Percentiles rank a stretch among this genome's conserved stretches.
Evolutionary conservation across 2,329 filamentous ascomycete genomes (phyloP).

Genomic region (Aureobasidium subglaciale): DNA sequence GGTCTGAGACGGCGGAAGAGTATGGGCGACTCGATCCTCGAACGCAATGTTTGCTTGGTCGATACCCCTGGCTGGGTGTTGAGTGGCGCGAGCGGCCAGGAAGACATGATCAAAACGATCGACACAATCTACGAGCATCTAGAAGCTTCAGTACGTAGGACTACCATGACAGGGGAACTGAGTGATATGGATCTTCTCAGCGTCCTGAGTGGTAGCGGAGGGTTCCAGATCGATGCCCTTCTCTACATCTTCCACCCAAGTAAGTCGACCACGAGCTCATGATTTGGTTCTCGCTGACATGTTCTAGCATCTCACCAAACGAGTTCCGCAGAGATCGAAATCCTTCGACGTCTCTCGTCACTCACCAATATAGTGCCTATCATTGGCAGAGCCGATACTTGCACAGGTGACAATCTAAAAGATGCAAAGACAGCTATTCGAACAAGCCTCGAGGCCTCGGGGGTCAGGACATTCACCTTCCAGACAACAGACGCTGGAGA

Average conservation of each 20-base stretch:
- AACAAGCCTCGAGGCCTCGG: constrained; percentile 49
- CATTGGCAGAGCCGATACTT: constrained; percentile 66
- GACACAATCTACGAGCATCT: constrained; percentile 49
- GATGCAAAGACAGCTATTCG: constrained; percentile 54
- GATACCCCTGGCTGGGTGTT: constrained; percentile 65
- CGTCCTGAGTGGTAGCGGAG: constrained; percentile 73
- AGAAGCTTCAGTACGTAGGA: constrained; percentile 59
- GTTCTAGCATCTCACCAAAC: not conserved
- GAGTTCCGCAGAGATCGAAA: constrained; percentile 36
- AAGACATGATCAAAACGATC: constrained; percentile 44
- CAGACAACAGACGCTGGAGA: constrained; percentile 27
- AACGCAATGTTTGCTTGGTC: constrained; percentile 89
- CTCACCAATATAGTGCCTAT: constrained; percentile 82
- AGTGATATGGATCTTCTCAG: constrained; percentile 67
- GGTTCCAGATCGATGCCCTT: constrained; percentile 75
- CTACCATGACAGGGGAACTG: constrained; percentile 54
- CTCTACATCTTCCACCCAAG: constrained; percentile 73
- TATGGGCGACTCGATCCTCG: constrained; percentile 67
- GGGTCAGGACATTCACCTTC: constrained; percentile 63
- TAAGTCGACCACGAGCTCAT: constrained; percentile 27
- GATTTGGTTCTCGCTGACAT: not conserved
- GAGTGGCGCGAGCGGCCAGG: constrained; percentile 44
- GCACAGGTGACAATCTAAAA: constrained; percentile 36
- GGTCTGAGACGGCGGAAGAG: constrained; percentile 60
- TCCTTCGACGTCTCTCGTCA: constrained; percentile 58